Evolutionary conservation across 2,329 filamentous ascomycete species (phyloP).

Genomic region (Pyrenophora teres): DNA sequence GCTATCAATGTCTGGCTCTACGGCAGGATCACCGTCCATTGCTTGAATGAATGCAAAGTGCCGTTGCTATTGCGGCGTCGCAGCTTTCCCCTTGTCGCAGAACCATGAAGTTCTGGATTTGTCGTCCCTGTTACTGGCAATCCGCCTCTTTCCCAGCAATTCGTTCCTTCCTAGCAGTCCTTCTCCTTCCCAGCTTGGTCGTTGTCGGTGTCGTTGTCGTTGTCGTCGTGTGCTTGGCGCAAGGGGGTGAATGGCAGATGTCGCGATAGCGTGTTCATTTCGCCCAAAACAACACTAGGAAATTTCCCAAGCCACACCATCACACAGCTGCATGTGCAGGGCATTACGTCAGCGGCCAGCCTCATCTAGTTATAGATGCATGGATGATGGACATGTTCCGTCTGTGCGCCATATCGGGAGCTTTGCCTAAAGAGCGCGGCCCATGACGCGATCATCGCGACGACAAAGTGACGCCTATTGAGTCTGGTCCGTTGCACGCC

Average conservation of each 20-base stretch:
- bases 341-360: constrained; percentile 23
- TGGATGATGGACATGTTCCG: neutral
- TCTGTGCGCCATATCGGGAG: constrained; percentile 12
- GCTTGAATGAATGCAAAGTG: constrained; percentile 26
- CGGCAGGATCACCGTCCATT: constrained; percentile 76
- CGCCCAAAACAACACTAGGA: constrained; percentile 13
- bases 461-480: constrained; percentile 19
- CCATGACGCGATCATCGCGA: constrained; percentile 40
- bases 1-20: constrained; percentile 72
- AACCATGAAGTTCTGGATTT: constrained; percentile 21
- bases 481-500: constrained; percentile 1
- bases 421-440: constrained; percentile 27
- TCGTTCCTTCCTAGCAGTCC: constrained; percentile 9
- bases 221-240: constrained; percentile 12
- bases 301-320: constrained; percentile 19
- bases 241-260: constrained; percentile 20
- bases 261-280: constrained; percentile 38
- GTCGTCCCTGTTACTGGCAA: constrained; percentile 10
- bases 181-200: neutral
- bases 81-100: constrained; percentile 20
- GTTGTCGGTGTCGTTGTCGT: neutral
- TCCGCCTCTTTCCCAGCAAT: constrained; percentile 1
- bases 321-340: neutral
- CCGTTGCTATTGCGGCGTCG: constrained; percentile 29
- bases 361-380: no score